Base-by-base conservation (phyloP, 768 basidiomycete genomes). In the Tricholoma furcatifolium region DNA sequence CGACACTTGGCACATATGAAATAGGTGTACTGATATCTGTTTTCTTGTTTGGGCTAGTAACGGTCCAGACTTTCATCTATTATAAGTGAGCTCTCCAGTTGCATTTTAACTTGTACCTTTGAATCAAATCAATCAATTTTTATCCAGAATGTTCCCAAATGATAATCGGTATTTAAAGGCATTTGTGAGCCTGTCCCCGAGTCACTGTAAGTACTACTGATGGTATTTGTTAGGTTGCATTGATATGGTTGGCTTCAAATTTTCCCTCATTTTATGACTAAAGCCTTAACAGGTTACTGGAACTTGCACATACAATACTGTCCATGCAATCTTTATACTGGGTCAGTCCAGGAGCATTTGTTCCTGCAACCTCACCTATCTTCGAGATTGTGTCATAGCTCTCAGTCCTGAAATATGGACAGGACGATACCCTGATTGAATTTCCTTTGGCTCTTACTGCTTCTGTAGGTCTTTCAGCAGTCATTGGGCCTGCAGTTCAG, bases 21-120 rank as follows among this genome's bases (percentile, higher is more conserved):
- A 47, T 53, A n/a, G 56, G 56, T 32, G 45, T 50, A 5, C 43
- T 53, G 47, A 21, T 57, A 2, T 46, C 42, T 12, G 17, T 57
- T 17, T 57, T 57, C 36, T 38, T 57, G 20, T 57, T 57, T 44
- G 56, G 56, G n/a, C 35, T 53, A 6, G 18, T 46, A 15, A 53
- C 48, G 23, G 56, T 57, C 24, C 56, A 54, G 48, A 57, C 56
- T 2, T 46, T 47, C 34, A 39, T 17, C 5, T 57, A 57, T 27
- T 57, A 52, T 18, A 52, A 50, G 56, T 53, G 31, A 34, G n/a
- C n/a, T n/a, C 43, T 35, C 3, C 6, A 27, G 20, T 2, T 35
- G 21, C 30, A 10, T 4, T 23, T 43, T 17, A 31, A 20, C 35
- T n/a, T n/a, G n/a, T 21, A 8, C 7, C 9, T 41, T 24, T 24